Percentiles rank a stretch among this genome's conserved stretches.
These are phyloP conservation scores for Candolleomyces eurysporus DNA, from an alignment of 768 basidiomycete species.

Conservation along the genomic window DNA sequence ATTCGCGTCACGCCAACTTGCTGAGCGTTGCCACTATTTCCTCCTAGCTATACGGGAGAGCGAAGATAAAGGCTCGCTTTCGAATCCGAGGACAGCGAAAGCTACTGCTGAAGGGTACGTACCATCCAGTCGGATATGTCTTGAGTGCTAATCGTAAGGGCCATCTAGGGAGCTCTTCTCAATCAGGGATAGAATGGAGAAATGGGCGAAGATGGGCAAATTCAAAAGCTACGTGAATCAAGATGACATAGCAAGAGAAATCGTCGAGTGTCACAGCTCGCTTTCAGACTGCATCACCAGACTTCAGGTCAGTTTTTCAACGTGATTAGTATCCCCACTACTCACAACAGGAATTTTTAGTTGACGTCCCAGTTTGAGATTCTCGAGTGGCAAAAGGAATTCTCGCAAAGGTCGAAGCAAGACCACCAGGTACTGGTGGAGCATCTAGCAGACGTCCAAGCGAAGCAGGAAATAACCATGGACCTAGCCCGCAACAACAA, in stretches of 20 bases:
- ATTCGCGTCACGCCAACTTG: slow-evolving; percentile 40
- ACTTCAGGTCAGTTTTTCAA: slow-evolving; percentile 38
- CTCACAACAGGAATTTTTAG: slow-evolving; percentile 22
- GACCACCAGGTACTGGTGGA: slow-evolving; percentile 45
- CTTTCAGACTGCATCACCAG: slow-evolving; percentile 45
- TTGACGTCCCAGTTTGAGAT: slow-evolving; percentile 44
- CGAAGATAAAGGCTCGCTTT: slow-evolving; percentile 27
- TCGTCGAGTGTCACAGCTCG: slow-evolving; percentile 42
- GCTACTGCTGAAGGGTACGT: slow-evolving; percentile 27
- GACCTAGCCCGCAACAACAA: slow-evolving; percentile 29
- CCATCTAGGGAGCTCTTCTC: not conserved
- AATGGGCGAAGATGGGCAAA: slow-evolving; percentile 38
- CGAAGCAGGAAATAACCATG: slow-evolving; percentile 34
- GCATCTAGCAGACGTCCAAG: slow-evolving; percentile 42
- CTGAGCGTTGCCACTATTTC: slow-evolving; percentile 45
- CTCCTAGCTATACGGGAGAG: slow-evolving; percentile 38
- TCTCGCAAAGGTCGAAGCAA: slow-evolving; percentile 32
- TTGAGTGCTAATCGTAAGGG: not conserved
- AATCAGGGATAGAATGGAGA: slow-evolving; percentile 40
- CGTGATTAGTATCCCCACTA: not conserved
- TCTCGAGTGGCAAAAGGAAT: slow-evolving; percentile 47
- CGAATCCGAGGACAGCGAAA: slow-evolving; percentile 29
- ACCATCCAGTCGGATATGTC: not conserved
- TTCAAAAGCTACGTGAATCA: slow-evolving; percentile 47
- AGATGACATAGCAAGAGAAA: slow-evolving; percentile 39